A percentile compares a stretch with the other conserved stretches of the same genome.
Evolutionary conservation across 1,284 basidiomycete species (phyloP).

Genomic region (Exobasidium rhododendri): DNA sequence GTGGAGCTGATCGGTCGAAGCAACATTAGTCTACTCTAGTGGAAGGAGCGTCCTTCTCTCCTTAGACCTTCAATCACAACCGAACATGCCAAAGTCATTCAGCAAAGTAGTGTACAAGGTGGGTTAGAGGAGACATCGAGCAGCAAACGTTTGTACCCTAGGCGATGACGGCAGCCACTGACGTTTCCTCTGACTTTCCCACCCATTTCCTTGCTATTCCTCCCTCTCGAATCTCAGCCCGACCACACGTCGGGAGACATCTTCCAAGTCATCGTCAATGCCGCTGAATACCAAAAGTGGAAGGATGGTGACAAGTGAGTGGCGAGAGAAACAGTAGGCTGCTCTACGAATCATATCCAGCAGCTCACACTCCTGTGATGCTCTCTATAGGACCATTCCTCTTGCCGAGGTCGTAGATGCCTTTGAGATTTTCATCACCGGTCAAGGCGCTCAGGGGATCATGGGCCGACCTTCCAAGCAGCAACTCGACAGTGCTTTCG

Average conservation of each 20-base stretch:
- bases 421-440: conserved; percentile 56
- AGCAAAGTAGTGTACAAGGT: conserved; percentile 49
- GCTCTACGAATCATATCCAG: conserved; percentile 4
- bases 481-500: conserved; percentile 54
- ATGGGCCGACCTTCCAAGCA: conserved; percentile 55
- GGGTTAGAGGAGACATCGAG: too few species aligned
- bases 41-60: too few species aligned
- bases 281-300: conserved; percentile 54
- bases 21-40: too few species aligned
- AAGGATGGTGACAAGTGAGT: conserved; percentile 46
- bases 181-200: neutral
- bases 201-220: too few species aligned
- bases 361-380: conserved; percentile 11
- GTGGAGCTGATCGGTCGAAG: too few species aligned
- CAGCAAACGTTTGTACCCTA: too few species aligned
- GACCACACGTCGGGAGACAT: conserved; percentile 55
- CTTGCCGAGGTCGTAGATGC: conserved; percentile 55
- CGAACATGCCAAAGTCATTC: conserved; percentile 22
- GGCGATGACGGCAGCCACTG: neutral
- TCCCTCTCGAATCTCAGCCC: too few species aligned
- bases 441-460: conserved; percentile 56
- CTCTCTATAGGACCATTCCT: conserved; percentile 47
- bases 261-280: conserved; percentile 55
- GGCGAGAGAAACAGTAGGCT: conserved; percentile 8
- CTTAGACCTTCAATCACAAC: neutral